Evolutionary conservation across 257 asterid species (phyloP), one percentile per base, ranked within the genome.

Genomic region (Forsythia viridissima): DNA sequence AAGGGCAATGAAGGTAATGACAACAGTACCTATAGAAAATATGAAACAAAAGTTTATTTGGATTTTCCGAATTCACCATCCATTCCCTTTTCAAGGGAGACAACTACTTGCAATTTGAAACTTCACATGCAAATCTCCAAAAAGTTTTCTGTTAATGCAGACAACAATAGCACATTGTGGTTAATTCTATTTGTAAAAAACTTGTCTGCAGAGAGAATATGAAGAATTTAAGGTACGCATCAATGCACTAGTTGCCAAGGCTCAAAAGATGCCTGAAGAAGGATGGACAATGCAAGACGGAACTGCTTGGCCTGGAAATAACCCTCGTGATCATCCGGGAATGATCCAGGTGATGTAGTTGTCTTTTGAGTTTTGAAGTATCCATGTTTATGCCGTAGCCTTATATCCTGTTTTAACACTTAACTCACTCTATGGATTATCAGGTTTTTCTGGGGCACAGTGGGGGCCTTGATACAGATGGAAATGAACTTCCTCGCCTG

Each of bases 221-320:
- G 96, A 91, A 77, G 96, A 91, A 77, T 91, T 91, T 76, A 91
- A 91, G 83, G 90, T 91, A 52, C 87, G 92, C 16, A 89, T 91
- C 30, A 91, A 91, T 82, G 93, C 92, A 30, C 92, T 91, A 37
- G 96, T 89, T 70, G 92, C 93, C 40, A 91, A 91, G 82, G 96
- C 96, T 52, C 93, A 88, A 80, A 91, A 91, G 85, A 91, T 91
- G 91, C 96, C 96, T 44, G 96, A 91, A 86, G 96, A 91, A 82
- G 96, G 96, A 76, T 91, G 96, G 96, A 90, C 92, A 46, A 91
- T 91, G 96, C 91, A 87, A 88, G 96, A 91, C 70, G 96, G 96
- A 81, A 91, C 94, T 71, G 43, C 94, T 70, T 91, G 96, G 96
- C 96, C 96, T 36, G 96, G 94, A 82, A 91, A 91, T 82, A 90